These are phyloP conservation scores for Pyrenochaeta sp. DNA, from an alignment of 2,329 filamentous ascomycete species.

Conservation along the genomic window DNA sequence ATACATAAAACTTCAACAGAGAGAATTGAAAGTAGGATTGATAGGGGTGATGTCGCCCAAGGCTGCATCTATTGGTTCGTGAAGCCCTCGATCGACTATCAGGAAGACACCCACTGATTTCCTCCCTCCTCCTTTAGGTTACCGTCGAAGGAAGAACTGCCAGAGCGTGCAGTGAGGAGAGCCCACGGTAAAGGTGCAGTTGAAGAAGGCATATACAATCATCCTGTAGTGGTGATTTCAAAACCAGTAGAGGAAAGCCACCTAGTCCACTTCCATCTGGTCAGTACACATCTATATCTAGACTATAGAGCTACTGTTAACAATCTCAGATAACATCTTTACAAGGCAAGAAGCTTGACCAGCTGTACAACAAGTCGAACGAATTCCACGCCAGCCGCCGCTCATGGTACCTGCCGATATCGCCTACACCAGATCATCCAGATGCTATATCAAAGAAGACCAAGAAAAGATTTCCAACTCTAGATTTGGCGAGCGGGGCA, in stretches of 20 bases:
- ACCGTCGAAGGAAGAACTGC: conserved; percentile 37
- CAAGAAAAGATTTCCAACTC: conserved; percentile 40
- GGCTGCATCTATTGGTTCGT: conserved; percentile 39
- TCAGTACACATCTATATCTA: conserved; percentile 20
- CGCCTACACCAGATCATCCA: conserved; percentile 41
- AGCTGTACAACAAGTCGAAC: conserved; percentile 43
- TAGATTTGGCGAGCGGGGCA: conserved; percentile 31
- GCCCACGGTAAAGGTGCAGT: conserved; percentile 41
- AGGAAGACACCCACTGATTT: no score
- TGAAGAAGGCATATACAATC: conserved; percentile 45
- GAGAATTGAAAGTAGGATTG: conserved; percentile 14
- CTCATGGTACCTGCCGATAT: conserved; percentile 46
- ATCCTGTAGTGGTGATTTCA: conserved; percentile 45
- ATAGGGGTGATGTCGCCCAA: conserved; percentile 29
- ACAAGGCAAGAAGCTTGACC: conserved; percentile 41
- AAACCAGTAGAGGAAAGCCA: conserved; percentile 35
- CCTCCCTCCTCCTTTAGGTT: conserved; percentile 7
- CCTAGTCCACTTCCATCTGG: conserved; percentile 46
- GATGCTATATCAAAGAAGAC: conserved; percentile 43
- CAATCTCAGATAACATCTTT: conserved; percentile 43
- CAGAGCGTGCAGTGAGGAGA: conserved; percentile 34
- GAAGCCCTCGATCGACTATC: no score
- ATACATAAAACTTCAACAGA: conserved; percentile 20
- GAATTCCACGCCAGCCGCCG: conserved; percentile 43
- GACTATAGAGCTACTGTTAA: conserved; percentile 12